Evolutionary conservation across 2,329 filamentous ascomycete species (phyloP).

Genomic region (Gyromitra esculenta): DNA sequence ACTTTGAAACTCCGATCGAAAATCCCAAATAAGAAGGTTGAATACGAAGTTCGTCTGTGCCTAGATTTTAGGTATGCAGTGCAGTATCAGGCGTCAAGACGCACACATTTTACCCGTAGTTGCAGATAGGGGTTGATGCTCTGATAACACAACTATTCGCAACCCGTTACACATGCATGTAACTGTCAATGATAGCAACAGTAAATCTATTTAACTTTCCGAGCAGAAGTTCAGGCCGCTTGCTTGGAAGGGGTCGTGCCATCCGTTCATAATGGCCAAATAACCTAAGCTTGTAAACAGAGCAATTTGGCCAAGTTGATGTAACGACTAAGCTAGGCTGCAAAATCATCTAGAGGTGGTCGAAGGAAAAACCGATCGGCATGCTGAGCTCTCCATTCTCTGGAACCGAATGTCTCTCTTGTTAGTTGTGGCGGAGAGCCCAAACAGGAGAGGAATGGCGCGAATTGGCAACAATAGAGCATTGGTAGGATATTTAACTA

Average conservation of each 20-base stretch:
- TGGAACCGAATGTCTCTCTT: constrained; percentile 32
- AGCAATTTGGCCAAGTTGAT: background rate
- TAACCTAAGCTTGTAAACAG: no score
- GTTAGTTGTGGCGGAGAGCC: constrained; percentile 1
- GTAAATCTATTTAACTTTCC: background rate
- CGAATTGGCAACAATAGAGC: background rate
- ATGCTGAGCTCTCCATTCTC: background rate
- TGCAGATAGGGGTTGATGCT: constrained; percentile 12
- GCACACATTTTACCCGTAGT: constrained; percentile 21
- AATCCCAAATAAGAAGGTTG: constrained; percentile 19
- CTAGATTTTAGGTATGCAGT: background rate
- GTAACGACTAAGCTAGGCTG: background rate
- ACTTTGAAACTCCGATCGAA: constrained; percentile 26
- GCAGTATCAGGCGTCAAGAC: background rate
- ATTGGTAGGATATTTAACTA: background rate
- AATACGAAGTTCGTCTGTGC: constrained; percentile 1
- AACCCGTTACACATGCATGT: background rate
- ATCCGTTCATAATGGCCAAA: background rate
- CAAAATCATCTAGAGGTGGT: background rate
- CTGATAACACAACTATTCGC: background rate
- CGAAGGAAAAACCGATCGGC: constrained; percentile 23
- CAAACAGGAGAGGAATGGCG: constrained; percentile 18
- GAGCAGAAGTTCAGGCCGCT: background rate
- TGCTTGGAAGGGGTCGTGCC: background rate
- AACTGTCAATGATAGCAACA: constrained; percentile 7